Conservation (phyloP, 192 early-diverging fungal genomes). For the Gryganskiella cystojenkinii region DNA sequence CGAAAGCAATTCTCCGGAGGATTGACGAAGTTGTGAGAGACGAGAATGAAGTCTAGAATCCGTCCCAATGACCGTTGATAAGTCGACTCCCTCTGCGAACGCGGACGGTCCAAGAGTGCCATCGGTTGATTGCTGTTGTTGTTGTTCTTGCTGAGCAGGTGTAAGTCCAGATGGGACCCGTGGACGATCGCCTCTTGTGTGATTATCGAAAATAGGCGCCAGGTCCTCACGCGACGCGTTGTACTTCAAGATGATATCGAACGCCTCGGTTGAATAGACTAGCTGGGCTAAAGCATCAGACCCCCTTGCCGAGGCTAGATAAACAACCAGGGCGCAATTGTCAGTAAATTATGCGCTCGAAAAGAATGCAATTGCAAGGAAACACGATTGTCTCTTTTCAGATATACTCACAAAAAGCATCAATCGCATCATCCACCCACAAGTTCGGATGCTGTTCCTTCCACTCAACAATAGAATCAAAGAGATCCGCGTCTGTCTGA, state of each 20-base stretch:
- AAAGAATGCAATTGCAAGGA: background rate
- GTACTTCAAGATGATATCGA: slow-evolving; percentile 38
- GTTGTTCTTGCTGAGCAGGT: background rate
- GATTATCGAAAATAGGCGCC: slow-evolving; percentile 12
- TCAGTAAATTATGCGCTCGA: background rate
- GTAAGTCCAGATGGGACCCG: background rate
- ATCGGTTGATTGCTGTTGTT: background rate
- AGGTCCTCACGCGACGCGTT: slow-evolving; percentile 18
- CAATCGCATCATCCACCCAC: slow-evolving; percentile 40
- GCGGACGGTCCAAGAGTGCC: background rate
- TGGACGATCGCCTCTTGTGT: background rate
- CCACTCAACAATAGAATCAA: slow-evolving; percentile 46
- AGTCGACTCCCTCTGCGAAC: too few species aligned
- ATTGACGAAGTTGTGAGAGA: slow-evolving; percentile 4
- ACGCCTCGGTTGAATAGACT: slow-evolving; percentile 44
- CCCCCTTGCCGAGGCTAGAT: slow-evolving; percentile 17
- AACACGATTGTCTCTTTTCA: too few species aligned
- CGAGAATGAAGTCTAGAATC: background rate
- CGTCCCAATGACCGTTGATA: too few species aligned
- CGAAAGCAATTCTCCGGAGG: slow-evolving; percentile 13
- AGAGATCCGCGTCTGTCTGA: slow-evolving; percentile 28
- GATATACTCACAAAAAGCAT: slow-evolving; percentile 33
- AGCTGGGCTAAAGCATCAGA: slow-evolving; percentile 37
- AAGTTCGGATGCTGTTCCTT: slow-evolving; percentile 22
- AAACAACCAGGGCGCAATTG: background rate